Evolutionary conservation across 78 protist species (phyloP).

Genomic region (Polysphondylium violaceum): DNA sequence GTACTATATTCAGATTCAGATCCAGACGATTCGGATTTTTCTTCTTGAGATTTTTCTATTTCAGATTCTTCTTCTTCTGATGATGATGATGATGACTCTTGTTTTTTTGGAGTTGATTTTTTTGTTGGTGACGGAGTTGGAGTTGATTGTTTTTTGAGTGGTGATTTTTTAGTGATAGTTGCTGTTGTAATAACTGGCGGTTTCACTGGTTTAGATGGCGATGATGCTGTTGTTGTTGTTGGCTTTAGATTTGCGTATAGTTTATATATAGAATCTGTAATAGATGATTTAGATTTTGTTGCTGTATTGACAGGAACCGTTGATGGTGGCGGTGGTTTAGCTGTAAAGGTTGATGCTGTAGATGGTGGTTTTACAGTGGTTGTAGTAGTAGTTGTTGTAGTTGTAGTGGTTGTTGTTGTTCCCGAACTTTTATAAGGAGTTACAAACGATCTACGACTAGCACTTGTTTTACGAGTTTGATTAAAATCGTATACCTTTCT

Average conservation of each 20-base stretch:
- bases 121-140: not conserved
- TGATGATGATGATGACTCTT: not conserved
- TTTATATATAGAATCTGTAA: not conserved
- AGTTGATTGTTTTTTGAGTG: not conserved
- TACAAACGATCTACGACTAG: no score
- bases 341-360: no score
- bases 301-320: not conserved
- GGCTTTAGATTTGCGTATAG: not conserved
- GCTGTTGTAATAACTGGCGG: not conserved
- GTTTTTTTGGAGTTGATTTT: not conserved
- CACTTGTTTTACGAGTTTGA: not conserved
- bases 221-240: not conserved
- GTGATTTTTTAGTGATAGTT: constrained; percentile 2
- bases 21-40: not conserved
- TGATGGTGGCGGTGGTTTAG: not conserved
- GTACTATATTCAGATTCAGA: not conserved
- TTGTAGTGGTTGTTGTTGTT: constrained; percentile 5
- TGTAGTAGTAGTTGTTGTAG: not conserved
- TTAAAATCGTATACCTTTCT: constrained; percentile 6
- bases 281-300: not conserved
- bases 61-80: not conserved
- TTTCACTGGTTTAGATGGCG: not conserved
- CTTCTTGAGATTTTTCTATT: not conserved
- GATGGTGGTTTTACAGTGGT: not conserved
- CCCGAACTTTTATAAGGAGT: no score